Percentiles rank a stretch among this genome's conserved stretches.
These are phyloP conservation scores for Sporopachydermia lactativora DNA, from an alignment of 805 yeast species.

Conservation along the genomic window DNA sequence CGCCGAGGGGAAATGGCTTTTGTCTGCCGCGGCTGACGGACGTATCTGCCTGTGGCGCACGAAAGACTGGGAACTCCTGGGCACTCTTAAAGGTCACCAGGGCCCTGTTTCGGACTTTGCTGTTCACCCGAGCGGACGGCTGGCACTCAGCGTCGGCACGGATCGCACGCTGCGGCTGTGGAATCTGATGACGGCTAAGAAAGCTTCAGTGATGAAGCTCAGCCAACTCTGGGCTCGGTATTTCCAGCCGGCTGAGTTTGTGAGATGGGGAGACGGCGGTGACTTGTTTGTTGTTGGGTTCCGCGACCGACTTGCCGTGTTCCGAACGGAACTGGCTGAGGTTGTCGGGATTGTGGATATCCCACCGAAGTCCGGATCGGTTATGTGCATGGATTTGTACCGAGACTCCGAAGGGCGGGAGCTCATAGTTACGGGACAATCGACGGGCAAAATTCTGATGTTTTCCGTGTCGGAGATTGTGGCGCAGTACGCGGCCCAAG, in stretches of 20 bases:
- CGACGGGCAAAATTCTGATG: constrained; percentile 58
- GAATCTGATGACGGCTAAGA: constrained; percentile 94
- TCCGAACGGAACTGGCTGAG: constrained; percentile 47
- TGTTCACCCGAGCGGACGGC: constrained; percentile 80
- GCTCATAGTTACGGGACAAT: constrained; percentile 52
- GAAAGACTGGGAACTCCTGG: constrained; percentile 91
- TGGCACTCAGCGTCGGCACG: constrained; percentile 79
- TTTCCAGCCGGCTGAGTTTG: constrained; percentile 14
- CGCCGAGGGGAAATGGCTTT: constrained; percentile 66
- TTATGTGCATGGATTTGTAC: neutral
- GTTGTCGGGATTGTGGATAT: constrained; percentile 31
- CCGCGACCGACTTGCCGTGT: constrained; percentile 47
- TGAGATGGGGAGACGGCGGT: constrained; percentile 51
- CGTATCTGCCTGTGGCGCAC: constrained; percentile 86
- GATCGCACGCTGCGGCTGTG: constrained; percentile 80
- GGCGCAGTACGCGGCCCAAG: constrained; percentile 11
- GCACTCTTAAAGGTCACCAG: constrained; percentile 77
- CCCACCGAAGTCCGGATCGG: neutral
- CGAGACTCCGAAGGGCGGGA: constrained; percentile 30
- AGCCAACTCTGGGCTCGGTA: neutral
- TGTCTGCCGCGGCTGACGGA: constrained; percentile 87
- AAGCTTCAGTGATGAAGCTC: constrained; percentile 67
- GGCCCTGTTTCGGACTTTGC: constrained; percentile 75
- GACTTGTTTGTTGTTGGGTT: constrained; percentile 65
- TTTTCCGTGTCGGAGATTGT: constrained; percentile 25